Conservation (phyloP, 768 basidiomycete genomes). For the Gloeophyllum trabeum region DNA sequence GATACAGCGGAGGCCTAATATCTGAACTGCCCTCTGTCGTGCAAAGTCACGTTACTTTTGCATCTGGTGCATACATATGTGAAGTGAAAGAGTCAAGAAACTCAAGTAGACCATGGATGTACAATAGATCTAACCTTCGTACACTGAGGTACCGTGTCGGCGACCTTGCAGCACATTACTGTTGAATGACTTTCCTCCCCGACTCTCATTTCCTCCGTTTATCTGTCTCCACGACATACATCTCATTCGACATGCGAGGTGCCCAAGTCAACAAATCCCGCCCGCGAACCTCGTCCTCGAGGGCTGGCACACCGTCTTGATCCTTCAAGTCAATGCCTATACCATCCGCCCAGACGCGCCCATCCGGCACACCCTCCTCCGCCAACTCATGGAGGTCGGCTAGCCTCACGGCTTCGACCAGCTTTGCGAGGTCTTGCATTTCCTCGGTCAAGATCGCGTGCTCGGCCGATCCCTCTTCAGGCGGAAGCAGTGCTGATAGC, state of each 20-base stretch:
- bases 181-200: no score
- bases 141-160: no score
- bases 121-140: no score
- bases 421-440: conserved; percentile 58
- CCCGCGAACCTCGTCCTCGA: conserved; percentile 21
- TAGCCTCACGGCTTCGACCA: conserved; percentile 76
- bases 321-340: conserved; percentile 19
- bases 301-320: conserved; percentile 1
- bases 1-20: no score
- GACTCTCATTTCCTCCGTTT: conserved; percentile 4
- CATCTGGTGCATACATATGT: no score
- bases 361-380: conserved; percentile 22
- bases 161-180: no score
- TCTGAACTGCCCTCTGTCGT: no score
- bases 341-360: conserved; percentile 29
- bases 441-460: conserved; percentile 41
- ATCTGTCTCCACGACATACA: conserved; percentile 52
- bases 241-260: conserved; percentile 33
- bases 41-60: no score
- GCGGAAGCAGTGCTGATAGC: conserved; percentile 64
- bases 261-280: conserved; percentile 39
- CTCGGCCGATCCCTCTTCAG: conserved; percentile 42
- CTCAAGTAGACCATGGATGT: no score
- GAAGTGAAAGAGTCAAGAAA: no score
- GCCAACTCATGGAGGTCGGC: conserved; percentile 28